These are phyloP conservation scores for Wickerhamiella vanderwaltii DNA, from an alignment of 805 yeast genomes.

Conservation along the genomic window DNA sequence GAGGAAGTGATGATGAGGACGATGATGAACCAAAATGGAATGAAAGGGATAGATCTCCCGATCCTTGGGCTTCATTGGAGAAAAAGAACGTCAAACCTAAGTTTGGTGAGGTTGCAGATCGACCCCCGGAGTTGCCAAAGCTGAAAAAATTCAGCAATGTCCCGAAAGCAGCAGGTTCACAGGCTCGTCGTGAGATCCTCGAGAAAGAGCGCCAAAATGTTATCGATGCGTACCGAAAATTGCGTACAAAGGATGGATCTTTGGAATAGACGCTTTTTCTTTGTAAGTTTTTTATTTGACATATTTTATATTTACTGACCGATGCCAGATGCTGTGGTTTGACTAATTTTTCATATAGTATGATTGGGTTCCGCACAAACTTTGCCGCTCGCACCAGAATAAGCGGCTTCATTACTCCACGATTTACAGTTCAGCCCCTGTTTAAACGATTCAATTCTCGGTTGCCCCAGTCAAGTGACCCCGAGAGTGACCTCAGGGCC, in stretches of 20 bases:
- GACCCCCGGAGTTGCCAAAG: conserved; percentile 30
- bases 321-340: neutral
- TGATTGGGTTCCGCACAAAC: neutral
- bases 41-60: conserved; percentile 30
- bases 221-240: conserved; percentile 28
- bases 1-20: conserved; percentile 22
- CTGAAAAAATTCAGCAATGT: conserved; percentile 27
- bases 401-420: too few relatives aligned
- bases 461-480: conserved; percentile 17
- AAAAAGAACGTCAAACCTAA: conserved; percentile 25
- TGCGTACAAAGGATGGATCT: conserved; percentile 17
- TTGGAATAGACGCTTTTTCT: too few relatives aligned
- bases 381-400: too few relatives aligned
- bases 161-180: conserved; percentile 32
- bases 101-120: conserved; percentile 33
- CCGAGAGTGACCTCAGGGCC: conserved; percentile 21
- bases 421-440: too few relatives aligned
- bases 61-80: conserved; percentile 32
- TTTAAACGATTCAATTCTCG: conserved; percentile 12
- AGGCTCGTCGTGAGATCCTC: conserved; percentile 29
- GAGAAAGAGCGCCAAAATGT: conserved; percentile 30
- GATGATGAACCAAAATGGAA: conserved; percentile 15
- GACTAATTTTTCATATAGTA: neutral
- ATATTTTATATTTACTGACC: neutral
- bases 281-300: neutral